Evolutionary conservation across 2,329 filamentous ascomycete species (phyloP), one percentile per base, ranked within the genome.

Genomic region (Penicillium expansum): DNA sequence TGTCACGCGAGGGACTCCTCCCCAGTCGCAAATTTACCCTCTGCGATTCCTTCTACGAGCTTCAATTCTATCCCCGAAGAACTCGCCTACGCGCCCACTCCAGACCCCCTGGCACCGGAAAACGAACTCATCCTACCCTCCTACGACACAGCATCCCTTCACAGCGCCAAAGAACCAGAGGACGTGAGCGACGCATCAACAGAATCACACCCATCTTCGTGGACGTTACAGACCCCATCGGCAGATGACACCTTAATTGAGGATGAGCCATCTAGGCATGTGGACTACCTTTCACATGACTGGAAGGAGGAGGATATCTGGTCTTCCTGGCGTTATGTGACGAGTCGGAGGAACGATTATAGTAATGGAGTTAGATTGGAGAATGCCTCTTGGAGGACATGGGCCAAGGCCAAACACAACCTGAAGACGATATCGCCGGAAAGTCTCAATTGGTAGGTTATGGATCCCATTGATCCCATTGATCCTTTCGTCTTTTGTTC

Each of bases 291-390:
- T 45, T 96, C 92, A 18, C 90, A 97, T 70, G 86, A 93, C 60
- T 96, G 93, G 91, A 86, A 84, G 61, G 92, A 97, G 75, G 92
- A 97, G 74, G 93, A 99, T 74, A 95, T 97, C 27, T 97, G 92
- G 92, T 88, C 90, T 6, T 97, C 93, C 1, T 97, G 94, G 94
- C 87, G 92, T 70, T 94, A 96, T 71, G 91, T 97, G 66, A 86
- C 92, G 16, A 87, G 89, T 29, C 89, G 91, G 67, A 83, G 88
- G 66, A 86, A 86, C 58, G 84, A 90, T 52, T 95, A 95, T 63
- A 86, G 85, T 65, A 93, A 97, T 72, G 85, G 89, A 35, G 87
- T 87, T 33, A 83, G 94, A 48, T 76, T 97, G 30, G 94, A 97
- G 74, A 97, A 99, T 74, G 94, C 94, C 3, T 96, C 92, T 0